These are phyloP conservation scores for Ceratocystis diversiconidia DNA, from an alignment of 2,329 filamentous ascomycete species.

Conservation along the genomic window DNA sequence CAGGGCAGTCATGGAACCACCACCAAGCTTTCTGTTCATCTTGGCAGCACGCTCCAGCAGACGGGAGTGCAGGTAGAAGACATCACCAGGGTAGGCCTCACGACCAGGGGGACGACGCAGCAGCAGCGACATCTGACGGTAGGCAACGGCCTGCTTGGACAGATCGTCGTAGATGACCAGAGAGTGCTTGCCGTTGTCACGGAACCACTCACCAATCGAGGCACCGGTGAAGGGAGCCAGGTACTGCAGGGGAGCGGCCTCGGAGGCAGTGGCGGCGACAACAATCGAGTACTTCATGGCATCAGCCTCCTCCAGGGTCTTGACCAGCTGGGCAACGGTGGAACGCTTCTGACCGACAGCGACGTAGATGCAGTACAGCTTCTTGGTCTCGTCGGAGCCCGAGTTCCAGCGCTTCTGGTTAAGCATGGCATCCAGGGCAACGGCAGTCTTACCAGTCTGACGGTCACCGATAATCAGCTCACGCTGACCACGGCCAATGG, in stretches of 20 bases:
- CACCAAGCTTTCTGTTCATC: conserved; percentile 90
- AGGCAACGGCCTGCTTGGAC: conserved; percentile 93
- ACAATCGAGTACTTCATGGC: conserved; percentile 96
- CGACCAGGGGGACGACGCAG: conserved; percentile 95
- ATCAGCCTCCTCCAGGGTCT: conserved; percentile 99
- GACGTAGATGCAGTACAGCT: conserved; percentile 99
- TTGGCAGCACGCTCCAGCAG: conserved; percentile 98
- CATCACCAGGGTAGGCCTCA: conserved; percentile 98
- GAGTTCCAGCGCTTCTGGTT: conserved; percentile 99
- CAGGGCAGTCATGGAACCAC: conserved; percentile 92
- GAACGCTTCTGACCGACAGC: conserved; percentile 99
- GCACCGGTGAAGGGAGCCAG: conserved; percentile 69
- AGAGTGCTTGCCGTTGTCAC: conserved; percentile 76
- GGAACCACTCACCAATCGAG: conserved; percentile 57
- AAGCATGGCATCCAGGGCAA: conserved; percentile 92
- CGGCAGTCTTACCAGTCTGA: conserved; percentile 99
- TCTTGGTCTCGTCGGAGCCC: conserved; percentile 76
- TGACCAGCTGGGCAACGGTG: conserved; percentile 96
- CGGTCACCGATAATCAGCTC: conserved; percentile 99
- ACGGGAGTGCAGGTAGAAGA: conserved; percentile 99
- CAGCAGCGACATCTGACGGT: conserved; percentile 97
- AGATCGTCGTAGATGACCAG: conserved; percentile 90
- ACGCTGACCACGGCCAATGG: conserved; percentile 99
- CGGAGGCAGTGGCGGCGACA: conserved; percentile 91
- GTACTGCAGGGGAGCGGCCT: conserved; percentile 90